phyloP scores from a whole-genome alignment of 2,329 filamentous ascomycete genomes.

The Talaromyces sp. region DNA sequence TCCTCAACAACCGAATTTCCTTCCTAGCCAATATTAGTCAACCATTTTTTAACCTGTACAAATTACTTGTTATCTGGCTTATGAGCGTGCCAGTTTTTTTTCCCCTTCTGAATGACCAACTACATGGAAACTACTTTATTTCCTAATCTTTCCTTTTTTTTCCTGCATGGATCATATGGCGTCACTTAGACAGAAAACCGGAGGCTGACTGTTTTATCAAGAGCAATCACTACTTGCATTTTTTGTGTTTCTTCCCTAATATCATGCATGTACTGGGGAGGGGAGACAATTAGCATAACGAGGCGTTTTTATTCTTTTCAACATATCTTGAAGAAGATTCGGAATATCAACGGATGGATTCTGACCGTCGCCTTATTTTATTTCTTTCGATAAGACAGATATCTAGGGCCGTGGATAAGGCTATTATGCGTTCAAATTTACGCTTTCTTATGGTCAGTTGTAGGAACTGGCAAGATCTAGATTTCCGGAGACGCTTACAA shows the following conservation, averaged over 20 bases:
- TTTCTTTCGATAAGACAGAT: too few relatives aligned
- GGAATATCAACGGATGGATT: background rate
- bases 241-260: too few relatives aligned
- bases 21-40: conserved; percentile 26
- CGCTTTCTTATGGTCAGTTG: too few relatives aligned
- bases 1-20: conserved; percentile 26
- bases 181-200: conserved; percentile 7
- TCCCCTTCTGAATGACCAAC: background rate
- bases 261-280: background rate
- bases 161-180: conserved; percentile 7
- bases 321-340: background rate
- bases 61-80: conserved; percentile 1
- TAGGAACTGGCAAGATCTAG: too few relatives aligned
- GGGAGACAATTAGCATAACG: conserved; percentile 6
- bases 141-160: background rate
- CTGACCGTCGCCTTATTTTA: too few relatives aligned
- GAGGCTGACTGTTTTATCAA: background rate
- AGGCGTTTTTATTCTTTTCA: conserved; percentile 1
- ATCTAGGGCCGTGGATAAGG: too few relatives aligned
- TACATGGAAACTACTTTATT: background rate
- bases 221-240: background rate
- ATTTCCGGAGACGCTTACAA: too few relatives aligned
- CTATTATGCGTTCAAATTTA: too few relatives aligned
- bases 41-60: conserved; percentile 7
- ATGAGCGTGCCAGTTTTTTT: background rate